A percentile compares a stretch with the other conserved stretches of the same genome.
phyloP scores from a whole-genome alignment of 495 filamentous ascomycete species.

The Usnea hakonensis region DNA sequence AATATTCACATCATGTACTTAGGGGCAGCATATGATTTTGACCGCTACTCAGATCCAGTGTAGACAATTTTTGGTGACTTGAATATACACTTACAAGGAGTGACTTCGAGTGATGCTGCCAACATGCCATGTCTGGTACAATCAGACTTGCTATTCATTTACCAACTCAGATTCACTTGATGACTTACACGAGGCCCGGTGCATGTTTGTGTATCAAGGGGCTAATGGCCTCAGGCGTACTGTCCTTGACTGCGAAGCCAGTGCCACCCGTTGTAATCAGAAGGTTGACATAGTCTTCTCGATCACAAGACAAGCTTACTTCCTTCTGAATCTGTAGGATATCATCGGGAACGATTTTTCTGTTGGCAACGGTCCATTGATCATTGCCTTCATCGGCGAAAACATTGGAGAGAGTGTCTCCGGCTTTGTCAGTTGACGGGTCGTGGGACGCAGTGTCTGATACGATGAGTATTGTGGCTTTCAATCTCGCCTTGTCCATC shows the following conservation, averaged over 20 bases:
- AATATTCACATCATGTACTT: not conserved
- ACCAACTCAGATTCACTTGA: not conserved
- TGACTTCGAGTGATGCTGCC: constrained; percentile 71
- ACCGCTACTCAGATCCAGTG: not conserved
- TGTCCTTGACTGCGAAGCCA: constrained; percentile 82
- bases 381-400: constrained; percentile 55
- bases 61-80: constrained; percentile 10
- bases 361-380: constrained; percentile 60
- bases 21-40: not conserved
- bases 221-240: constrained; percentile 82
- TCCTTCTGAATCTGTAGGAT: constrained; percentile 63
- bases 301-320: constrained; percentile 58
- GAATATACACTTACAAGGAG: constrained; percentile 61
- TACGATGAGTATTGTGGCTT: constrained; percentile 73
- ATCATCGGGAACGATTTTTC: constrained; percentile 76
- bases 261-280: constrained; percentile 88
- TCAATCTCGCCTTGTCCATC: constrained; percentile 39
- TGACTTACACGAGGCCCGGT: constrained; percentile 70
- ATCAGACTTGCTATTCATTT: constrained; percentile 25
- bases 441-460: constrained; percentile 88
- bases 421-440: constrained; percentile 68
- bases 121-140: constrained; percentile 79
- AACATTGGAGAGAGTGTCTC: constrained; percentile 53
- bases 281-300: constrained; percentile 55
- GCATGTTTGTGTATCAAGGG: constrained; percentile 80